Evolutionary conservation across 108 stramenopile species (phyloP), one percentile per base, ranked within the genome.

Genomic region (Licmophora abbreviata): DNA sequence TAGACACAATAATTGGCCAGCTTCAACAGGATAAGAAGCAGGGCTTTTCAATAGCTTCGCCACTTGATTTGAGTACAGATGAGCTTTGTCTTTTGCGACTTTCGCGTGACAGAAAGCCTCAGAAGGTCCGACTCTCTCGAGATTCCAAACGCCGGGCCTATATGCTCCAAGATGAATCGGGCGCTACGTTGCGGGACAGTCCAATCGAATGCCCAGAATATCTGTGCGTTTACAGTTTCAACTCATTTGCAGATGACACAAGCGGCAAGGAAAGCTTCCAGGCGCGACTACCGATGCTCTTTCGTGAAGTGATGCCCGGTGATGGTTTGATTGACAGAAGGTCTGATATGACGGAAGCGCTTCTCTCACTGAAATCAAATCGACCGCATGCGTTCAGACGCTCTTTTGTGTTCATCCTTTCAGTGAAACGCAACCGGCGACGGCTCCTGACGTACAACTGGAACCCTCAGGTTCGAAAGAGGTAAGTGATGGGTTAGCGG

Each of bases 161-260:
- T 29, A 2, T 18, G 42, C 24, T 1, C 23, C 35, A 25, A n/a
- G 10, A 21, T 41, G 40, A 48, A 5, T 29, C 46, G 47, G 24
- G 38, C 23, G 29, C 32, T 12, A 4, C 23, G 4, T 4, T 85
- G 9, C 59, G 58, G 43, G 85, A 87, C 35, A 64, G 56, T 32
- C 74, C 81, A 20, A 67, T 76, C 18, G 76, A 78, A 24, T 81
- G 64, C 35, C 84, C 80, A 3, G 80, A 85, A 51, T 87, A 83
- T 31, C 53, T 78, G 24, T 69, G 66, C 22, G 68, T 78, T 37
- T 73, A 69, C 48, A 54, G 56, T n/a, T 50, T 73, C 21, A 58
- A 66, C 20, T 43, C 29, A 34, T 47, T 53, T 15, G 1, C 18
- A 14, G 45, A 26, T n/a, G 17, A 44, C 7, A 46, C 22, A 26